Base-by-base conservation (phyloP, 2,329 filamentous ascomycete species). In the Verticillium nonalfalfae region DNA sequence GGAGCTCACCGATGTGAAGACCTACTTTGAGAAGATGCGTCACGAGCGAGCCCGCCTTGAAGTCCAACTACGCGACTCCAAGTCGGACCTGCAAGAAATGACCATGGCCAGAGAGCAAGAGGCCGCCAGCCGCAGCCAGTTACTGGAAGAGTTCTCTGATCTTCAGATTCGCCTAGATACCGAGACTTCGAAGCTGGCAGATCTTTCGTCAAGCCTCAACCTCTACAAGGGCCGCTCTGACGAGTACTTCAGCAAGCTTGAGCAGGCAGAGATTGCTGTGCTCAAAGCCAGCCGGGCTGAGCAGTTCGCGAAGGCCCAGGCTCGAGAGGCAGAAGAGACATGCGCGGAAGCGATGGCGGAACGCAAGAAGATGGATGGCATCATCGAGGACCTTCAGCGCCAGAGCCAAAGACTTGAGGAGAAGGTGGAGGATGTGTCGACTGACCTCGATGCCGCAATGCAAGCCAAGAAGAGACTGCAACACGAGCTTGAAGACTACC, bases 401-500 rank as follows among this genome's bases (percentile, higher is more conserved):
- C 90, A 95, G 72, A 92, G 91, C 62, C 93, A 97, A 73, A 88
- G 90, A 54, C 88, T 94, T 57, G 94, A 98, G 70, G 94, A 96
- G 78, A 90, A 89, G 70, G 82, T 97, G 58, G 94, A 98, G 71
- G 94, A 99, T 71, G 80, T 97, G 55, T 91, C 91, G 31, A 94
- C 94, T 0, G 94, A 99, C 72, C 84, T 97, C 9, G 90, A 96
- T 63, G 88, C 88, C 21, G 91, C 90, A 2, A 80, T 91, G 18
- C 93, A 97, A 77, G 87, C 92, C 21, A 97, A 97, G 83, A 96
- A 93, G 77, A 87, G 94, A 62, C 87, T 98, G 31, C 94, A 99
- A 74, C 93, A 98, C 71, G 94, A 99, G 78, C 88, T 99, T 2
- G 94, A 98, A 75, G 94, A 99, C 75, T 99, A 98, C 79, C 88